A percentile compares a stretch with the other conserved stretches of the same genome.
Evolutionary conservation across 768 basidiomycete species (phyloP).

Genomic region (Pisolithus marmoratus): DNA sequence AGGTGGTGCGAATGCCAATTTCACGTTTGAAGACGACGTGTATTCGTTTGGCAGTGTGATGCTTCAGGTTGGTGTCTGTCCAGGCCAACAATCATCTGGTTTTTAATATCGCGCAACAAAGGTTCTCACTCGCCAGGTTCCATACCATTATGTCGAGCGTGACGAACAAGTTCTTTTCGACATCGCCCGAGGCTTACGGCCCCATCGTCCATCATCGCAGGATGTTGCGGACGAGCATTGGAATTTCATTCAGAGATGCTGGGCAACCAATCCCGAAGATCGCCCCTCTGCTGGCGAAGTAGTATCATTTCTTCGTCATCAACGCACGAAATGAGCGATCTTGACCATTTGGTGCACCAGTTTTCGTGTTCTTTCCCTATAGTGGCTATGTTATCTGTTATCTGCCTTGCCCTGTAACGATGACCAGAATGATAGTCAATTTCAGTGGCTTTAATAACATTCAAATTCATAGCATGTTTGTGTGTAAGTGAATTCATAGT

Average conservation of each 20-base stretch:
- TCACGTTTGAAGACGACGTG: conserved; percentile 1
- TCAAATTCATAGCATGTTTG: too few species aligned
- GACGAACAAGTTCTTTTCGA: conserved; percentile 6
- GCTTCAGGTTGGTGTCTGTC: conserved; percentile 13
- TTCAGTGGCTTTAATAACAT: too few species aligned
- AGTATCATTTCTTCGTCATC: background rate
- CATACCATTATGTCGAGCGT: conserved; percentile 7
- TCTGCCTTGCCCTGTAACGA: too few species aligned
- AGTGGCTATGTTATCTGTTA: too few species aligned
- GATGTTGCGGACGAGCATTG: conserved; percentile 1
- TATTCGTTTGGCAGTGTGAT: conserved; percentile 24
- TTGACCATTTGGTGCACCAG: too few species aligned
- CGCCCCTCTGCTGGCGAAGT: background rate
- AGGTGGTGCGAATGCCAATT: background rate
- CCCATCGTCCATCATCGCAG: background rate
- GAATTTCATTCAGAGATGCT: conserved; percentile 7
- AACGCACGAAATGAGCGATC: too few species aligned
- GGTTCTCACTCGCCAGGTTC: conserved; percentile 7
- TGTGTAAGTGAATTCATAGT: too few species aligned
- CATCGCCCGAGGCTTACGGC: conserved; percentile 1
- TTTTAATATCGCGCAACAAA: background rate
- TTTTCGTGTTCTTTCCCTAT: too few species aligned
- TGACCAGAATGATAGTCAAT: too few species aligned
- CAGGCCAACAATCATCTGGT: conserved; percentile 5
- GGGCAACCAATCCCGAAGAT: conserved; percentile 12